Evolutionary conservation across 164 flowering plant species (phyloP).

Genomic region (Tetrastigma voinierianum): DNA sequence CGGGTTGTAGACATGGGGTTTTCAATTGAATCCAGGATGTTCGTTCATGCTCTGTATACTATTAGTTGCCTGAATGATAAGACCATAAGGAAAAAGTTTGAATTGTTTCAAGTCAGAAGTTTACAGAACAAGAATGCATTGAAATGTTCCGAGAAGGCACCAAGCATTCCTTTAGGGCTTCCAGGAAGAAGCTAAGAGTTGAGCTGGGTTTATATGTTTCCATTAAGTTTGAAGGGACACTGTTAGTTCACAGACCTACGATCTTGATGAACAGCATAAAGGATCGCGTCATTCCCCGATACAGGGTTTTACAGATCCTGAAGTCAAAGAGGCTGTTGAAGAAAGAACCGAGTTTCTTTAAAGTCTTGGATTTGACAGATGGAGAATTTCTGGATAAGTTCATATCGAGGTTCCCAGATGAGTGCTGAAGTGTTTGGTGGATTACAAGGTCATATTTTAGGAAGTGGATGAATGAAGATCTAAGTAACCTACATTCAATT

Average conservation of each 20-base stretch:
- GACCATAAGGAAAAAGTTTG: constrained; percentile 32
- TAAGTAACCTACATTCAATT: background rate
- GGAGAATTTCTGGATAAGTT: constrained; percentile 31
- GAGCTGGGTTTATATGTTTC: constrained; percentile 35
- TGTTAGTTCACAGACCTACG: constrained; percentile 20
- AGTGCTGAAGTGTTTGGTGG: constrained; percentile 22
- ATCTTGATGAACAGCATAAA: constrained; percentile 38
- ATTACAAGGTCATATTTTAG: constrained; percentile 23
- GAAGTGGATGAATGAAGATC: background rate
- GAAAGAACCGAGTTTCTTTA: constrained; percentile 20
- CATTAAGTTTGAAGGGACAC: constrained; percentile 15
- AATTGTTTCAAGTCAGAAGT: constrained; percentile 30
- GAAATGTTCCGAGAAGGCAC: constrained; percentile 33
- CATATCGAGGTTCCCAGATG: constrained; percentile 20
- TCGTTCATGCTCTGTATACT: constrained; percentile 35
- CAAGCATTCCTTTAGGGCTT: constrained; percentile 27
- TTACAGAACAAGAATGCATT: constrained; percentile 27
- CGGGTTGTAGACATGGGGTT: constrained; percentile 35
- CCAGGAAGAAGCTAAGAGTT: constrained; percentile 39
- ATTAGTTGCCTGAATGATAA: constrained; percentile 25
- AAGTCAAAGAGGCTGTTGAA: constrained; percentile 35
- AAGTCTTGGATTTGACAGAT: constrained; percentile 21
- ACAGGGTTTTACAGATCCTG: constrained; percentile 31
- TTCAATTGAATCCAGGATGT: constrained; percentile 35
- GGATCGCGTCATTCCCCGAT: constrained; percentile 40